These are phyloP conservation scores for Theobroma grandiflorum DNA, from an alignment of 441 rosid species.

Conservation along the genomic window DNA sequence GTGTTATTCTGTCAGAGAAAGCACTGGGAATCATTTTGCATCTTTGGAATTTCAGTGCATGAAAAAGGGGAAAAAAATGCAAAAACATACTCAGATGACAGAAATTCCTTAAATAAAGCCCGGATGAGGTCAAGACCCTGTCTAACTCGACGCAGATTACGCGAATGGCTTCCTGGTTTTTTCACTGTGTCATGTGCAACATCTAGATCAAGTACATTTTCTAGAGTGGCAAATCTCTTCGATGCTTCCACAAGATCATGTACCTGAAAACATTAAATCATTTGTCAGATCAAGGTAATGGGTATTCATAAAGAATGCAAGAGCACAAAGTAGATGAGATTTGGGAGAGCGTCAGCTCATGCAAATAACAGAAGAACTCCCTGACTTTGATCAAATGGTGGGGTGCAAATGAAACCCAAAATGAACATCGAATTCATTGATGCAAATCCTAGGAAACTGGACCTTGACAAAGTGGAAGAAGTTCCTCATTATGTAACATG, in stretches of 20 bases:
- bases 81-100: constrained; percentile 56
- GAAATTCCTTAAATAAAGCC: constrained; percentile 78
- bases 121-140: constrained; percentile 95
- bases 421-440: no score
- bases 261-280: constrained; percentile 44
- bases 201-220: constrained; percentile 66
- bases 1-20: neutral
- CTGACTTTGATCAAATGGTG: no score
- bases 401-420: no score
- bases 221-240: constrained; percentile 52
- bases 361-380: neutral
- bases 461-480: neutral
- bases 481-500: neutral
- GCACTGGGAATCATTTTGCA: neutral
- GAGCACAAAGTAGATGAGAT: neutral
- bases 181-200: constrained; percentile 67
- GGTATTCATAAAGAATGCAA: neutral
- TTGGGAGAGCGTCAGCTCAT: neutral
- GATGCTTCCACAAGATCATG: constrained; percentile 76
- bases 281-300: neutral
- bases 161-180: constrained; percentile 76
- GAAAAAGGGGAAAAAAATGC: neutral
- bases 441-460: neutral
- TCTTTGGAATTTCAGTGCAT: neutral
- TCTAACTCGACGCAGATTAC: constrained; percentile 87